Base-by-base conservation (phyloP, 495 filamentous ascomycete species). In the Cercophora scortea region DNA sequence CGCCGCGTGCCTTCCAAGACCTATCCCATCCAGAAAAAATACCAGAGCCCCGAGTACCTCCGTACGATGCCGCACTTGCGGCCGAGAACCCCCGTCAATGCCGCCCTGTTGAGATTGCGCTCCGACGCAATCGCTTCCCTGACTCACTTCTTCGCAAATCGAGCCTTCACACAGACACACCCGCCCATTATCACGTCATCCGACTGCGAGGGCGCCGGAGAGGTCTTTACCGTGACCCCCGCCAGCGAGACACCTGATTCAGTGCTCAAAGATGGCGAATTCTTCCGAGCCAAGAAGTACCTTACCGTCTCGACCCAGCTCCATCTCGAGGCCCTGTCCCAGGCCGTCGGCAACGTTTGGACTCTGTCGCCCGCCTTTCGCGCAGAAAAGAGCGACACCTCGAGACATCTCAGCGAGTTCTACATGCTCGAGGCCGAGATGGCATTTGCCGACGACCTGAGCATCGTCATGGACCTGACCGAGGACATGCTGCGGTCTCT, bases 391-490 rank as follows among this genome's bases (percentile, higher is more conserved):
- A 96, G 90, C 65, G 90, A 96, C 67, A 97, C 93, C 6, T 80
- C 90, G 13, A 86, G 94, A 36, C 93, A 98, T 70, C 74, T 97
- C 44, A 95, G 89, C 72, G 93, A 98, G 61, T 98, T 98, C 66
- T 97, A 96, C 70, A 98, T 98, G 93, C 80, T 98, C 2, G 93
- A 98, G 69, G 90, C 83, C 8, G 93, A 98, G 68, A 70, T 87
- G 48, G 83, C 79, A 64, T 96, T 95, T 65, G 82, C 85, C 47
- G 73, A 88, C 32, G 74, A 82, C 45, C 67, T 96, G 17, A 69
- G 74, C 41, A 71, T 74, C 8, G 75, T 98, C 52, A 90, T 95
- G 74, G 73, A 83, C 52, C 62, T 93, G 8, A 78, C 87, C n/a
- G 88, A 97, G 67, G 69, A 83, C 52, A 80, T 93, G 74, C 75